phyloP scores from a whole-genome alignment of 116 monocot genomes.

The Dioscorea cayenensis region DNA sequence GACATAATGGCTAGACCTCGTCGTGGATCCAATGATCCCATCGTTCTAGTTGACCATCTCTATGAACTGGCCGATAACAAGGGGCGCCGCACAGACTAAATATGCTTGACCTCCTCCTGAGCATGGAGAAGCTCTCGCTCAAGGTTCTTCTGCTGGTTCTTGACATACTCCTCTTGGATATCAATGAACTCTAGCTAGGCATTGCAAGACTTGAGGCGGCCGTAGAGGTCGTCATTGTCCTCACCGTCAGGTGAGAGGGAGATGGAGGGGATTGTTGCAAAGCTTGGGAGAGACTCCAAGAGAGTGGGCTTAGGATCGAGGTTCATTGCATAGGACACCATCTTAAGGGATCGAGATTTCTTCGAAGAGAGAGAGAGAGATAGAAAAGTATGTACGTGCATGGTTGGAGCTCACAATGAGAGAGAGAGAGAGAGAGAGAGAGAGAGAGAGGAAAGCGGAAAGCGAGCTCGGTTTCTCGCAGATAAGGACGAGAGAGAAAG shows the following conservation, averaged over 20 bases:
- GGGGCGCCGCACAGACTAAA: slow-evolving; percentile 87
- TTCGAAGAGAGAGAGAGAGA: not conserved
- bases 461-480: too few relatives aligned
- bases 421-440: too few relatives aligned
- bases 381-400: too few relatives aligned
- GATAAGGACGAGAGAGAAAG: too few relatives aligned
- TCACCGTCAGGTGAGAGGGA: slow-evolving; percentile 5
- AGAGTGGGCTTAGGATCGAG: slow-evolving; percentile 44
- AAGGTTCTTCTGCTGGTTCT: slow-evolving; percentile 93
- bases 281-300: slow-evolving; percentile 8
- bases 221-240: slow-evolving; percentile 84
- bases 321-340: slow-evolving; percentile 55
- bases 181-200: slow-evolving; percentile 89
- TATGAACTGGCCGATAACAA: slow-evolving; percentile 94
- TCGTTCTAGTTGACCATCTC: slow-evolving; percentile 99
- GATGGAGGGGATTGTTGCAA: slow-evolving; percentile 19
- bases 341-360: slow-evolving; percentile 2
- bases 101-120: slow-evolving; percentile 98
- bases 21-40: slow-evolving; percentile 94
- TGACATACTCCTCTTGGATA: slow-evolving; percentile 96
- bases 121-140: slow-evolving; percentile 85
- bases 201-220: slow-evolving; percentile 61
- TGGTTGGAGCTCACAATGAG: too few relatives aligned
- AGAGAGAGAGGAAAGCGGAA: too few relatives aligned
- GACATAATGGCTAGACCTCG: slow-evolving; percentile 89